These are phyloP conservation scores for Paraleonurus japonicus DNA, from an alignment of 257 asterid genomes.

Conservation along the genomic window DNA sequence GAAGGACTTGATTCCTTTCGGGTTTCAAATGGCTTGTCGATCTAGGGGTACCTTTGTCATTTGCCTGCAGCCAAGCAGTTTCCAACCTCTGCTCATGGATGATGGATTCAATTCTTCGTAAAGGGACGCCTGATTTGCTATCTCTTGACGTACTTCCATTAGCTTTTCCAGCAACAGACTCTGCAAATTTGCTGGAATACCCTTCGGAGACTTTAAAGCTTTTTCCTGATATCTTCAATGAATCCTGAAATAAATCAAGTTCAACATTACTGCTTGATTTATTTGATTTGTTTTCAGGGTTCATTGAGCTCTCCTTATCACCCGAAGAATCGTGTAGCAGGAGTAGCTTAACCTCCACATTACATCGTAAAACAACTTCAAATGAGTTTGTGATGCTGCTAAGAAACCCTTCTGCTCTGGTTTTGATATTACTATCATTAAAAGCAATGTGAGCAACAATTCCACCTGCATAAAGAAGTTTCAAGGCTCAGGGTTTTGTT, in stretches of 20 bases:
- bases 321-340: conserved; percentile 42
- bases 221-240: conserved; percentile 31
- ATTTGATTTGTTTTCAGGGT: conserved; percentile 25
- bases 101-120: conserved; percentile 75
- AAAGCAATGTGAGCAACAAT: conserved; percentile 80
- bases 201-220: conserved; percentile 38
- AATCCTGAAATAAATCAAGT: conserved; percentile 30
- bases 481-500: neutral
- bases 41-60: conserved; percentile 75
- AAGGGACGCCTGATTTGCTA: conserved; percentile 47
- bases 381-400: conserved; percentile 93
- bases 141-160: conserved; percentile 32
- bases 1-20: conserved; percentile 86
- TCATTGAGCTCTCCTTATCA: conserved; percentile 22
- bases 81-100: conserved; percentile 83
- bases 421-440: conserved; percentile 57
- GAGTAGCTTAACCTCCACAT: conserved; percentile 75
- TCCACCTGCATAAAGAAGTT: conserved; percentile 52
- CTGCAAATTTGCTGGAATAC: conserved; percentile 28
- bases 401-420: conserved; percentile 88
- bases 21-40: conserved; percentile 58
- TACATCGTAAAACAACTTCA: conserved; percentile 69
- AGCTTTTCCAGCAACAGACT: conserved; percentile 38
- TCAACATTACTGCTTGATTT: conserved; percentile 24
- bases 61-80: conserved; percentile 90